Conservation (phyloP, 106 monocot species). For the Allium fistulosum region DNA sequence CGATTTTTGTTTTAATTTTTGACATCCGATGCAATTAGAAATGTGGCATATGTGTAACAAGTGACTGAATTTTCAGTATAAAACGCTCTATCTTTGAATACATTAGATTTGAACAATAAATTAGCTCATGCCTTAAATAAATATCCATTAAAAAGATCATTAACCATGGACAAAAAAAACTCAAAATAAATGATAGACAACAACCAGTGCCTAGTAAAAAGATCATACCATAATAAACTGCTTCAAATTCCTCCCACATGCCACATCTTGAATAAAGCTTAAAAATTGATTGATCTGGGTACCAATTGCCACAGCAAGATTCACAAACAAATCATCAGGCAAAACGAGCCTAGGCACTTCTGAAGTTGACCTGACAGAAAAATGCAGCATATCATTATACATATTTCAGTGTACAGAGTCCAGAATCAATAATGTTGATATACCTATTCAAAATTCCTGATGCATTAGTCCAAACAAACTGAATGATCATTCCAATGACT, state of each 20-base stretch:
- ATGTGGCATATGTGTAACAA: too few relatives aligned
- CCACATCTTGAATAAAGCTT: conserved; percentile 83
- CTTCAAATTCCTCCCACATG: conserved; percentile 78
- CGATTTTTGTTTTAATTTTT: too few relatives aligned
- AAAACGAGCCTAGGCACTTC: conserved; percentile 70
- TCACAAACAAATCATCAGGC: conserved; percentile 71
- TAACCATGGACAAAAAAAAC: not conserved
- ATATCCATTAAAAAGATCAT: too few relatives aligned
- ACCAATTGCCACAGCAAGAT: conserved; percentile 58
- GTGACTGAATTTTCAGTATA: too few relatives aligned
- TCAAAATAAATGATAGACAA: not conserved
- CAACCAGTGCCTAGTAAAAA: too few relatives aligned
- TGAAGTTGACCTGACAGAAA: conserved; percentile 42
- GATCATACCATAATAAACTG: conserved; percentile 64
- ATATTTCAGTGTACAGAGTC: not conserved
- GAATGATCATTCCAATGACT: conserved; percentile 54
- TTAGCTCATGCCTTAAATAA: too few relatives aligned
- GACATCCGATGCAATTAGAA: too few relatives aligned
- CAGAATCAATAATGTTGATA: not conserved
- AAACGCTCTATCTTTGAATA: too few relatives aligned
- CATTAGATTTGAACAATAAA: too few relatives aligned
- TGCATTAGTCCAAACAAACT: conserved; percentile 72
- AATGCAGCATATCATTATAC: not conserved
- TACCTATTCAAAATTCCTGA: conserved; percentile 63
- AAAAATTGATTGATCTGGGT: conserved; percentile 74